A percentile compares a stretch with the other conserved stretches of the same genome.
Evolutionary conservation across 768 basidiomycete genomes (phyloP).

Genomic region (Lentinula edodes): DNA sequence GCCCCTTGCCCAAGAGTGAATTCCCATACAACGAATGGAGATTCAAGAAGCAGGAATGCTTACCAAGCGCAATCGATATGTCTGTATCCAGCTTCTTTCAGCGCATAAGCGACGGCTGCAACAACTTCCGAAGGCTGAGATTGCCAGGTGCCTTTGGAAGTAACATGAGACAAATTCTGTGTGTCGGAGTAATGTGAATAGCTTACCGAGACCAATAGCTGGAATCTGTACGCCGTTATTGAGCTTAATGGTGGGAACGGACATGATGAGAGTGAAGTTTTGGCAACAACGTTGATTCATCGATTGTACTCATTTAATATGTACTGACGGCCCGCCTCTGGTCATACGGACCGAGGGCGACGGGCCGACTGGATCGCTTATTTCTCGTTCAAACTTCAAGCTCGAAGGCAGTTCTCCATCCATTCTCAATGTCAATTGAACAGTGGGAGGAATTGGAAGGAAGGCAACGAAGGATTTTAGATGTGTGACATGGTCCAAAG

Average conservation of each 20-base stretch:
- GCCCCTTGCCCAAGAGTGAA: slow-evolving; percentile 27
- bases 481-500: too few species aligned
- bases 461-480: too few species aligned
- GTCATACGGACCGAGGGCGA: too few species aligned
- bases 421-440: too few species aligned
- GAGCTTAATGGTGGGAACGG: slow-evolving; percentile 11
- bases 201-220: slow-evolving; percentile 9
- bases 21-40: background rate
- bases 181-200: slow-evolving; percentile 5
- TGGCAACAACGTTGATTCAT: background rate
- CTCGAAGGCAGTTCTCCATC: too few species aligned
- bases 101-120: slow-evolving; percentile 65
- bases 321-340: background rate
- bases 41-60: slow-evolving; percentile 2
- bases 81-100: slow-evolving; percentile 66
- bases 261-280: background rate
- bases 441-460: too few species aligned
- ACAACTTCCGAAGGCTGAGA: slow-evolving; percentile 67
- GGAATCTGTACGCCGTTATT: slow-evolving; percentile 11
- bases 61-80: slow-evolving; percentile 70
- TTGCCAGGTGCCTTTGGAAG: slow-evolving; percentile 68
- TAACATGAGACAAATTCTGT: background rate
- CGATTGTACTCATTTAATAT: background rate
- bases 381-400: too few species aligned
- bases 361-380: too few species aligned